Percentiles rank a stretch among this genome's conserved stretches.
Conservation (phyloP, 2,329 filamentous ascomycete genomes). For the Arthrobotrys megalospora region DNA sequence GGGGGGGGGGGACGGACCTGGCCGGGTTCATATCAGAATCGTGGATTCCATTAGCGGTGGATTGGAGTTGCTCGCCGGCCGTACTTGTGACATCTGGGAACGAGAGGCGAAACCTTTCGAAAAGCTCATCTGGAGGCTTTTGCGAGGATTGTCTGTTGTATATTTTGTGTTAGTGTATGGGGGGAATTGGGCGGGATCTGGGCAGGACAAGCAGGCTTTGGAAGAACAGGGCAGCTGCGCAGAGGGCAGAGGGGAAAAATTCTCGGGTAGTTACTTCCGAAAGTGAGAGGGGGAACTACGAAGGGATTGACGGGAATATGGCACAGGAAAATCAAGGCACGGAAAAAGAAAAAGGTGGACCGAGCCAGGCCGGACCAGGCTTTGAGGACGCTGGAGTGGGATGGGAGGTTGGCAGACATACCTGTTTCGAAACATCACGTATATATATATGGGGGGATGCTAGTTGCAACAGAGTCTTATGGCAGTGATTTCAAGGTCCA, state of each 20-base stretch:
- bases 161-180: background rate
- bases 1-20: constrained; percentile 30
- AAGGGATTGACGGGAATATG: background rate
- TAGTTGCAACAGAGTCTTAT: background rate
- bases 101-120: constrained; percentile 64
- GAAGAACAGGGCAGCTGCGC: background rate
- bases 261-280: constrained; percentile 12
- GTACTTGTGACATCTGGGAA: constrained; percentile 63
- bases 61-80: constrained; percentile 43
- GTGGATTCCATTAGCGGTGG: constrained; percentile 50
- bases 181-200: background rate
- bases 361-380: background rate
- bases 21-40: constrained; percentile 40
- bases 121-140: constrained; percentile 64
- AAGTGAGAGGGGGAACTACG: background rate
- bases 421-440: constrained; percentile 58
- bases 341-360: background rate
- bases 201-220: background rate
- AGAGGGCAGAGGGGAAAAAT: constrained; percentile 1
- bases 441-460: constrained; percentile 7
- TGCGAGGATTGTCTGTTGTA: constrained; percentile 64
- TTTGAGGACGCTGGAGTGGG: background rate
- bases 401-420: constrained; percentile 15
- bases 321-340: constrained; percentile 21
- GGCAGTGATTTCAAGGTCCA: background rate